phyloP scores from a whole-genome alignment of 768 basidiomycete genomes.

The Boletus sp. region DNA sequence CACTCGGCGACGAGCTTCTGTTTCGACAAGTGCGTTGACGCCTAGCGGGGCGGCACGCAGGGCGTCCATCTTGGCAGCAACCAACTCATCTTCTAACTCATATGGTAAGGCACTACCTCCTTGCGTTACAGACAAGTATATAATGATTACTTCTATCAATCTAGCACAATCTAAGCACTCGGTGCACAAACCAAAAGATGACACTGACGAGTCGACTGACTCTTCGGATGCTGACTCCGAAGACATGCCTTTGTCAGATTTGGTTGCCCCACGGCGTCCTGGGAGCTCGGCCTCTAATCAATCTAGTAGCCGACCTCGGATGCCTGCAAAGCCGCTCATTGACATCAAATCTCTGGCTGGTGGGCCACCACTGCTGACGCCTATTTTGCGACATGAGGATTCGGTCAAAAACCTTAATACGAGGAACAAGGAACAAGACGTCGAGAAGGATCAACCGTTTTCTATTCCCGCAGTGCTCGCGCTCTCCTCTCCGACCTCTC shows the following conservation, averaged over 20 bases:
- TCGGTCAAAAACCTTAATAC: slow-evolving; percentile 23
- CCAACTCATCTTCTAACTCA: slow-evolving; percentile 27
- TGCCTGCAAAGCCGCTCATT: slow-evolving; percentile 43
- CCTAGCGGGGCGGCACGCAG: slow-evolving; percentile 51
- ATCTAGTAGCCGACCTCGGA: slow-evolving; percentile 27
- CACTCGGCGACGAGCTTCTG: slow-evolving; percentile 46
- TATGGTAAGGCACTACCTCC: slow-evolving; percentile 27
- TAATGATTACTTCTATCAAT: neutral
- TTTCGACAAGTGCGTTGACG: slow-evolving; percentile 55
- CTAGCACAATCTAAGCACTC: slow-evolving; percentile 5
- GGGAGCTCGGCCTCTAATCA: slow-evolving; percentile 51
- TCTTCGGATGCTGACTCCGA: slow-evolving; percentile 45
- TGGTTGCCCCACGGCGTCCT: slow-evolving; percentile 62
- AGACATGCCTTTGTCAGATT: slow-evolving; percentile 61
- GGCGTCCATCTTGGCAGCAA: slow-evolving; percentile 40
- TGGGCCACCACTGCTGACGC: slow-evolving; percentile 36
- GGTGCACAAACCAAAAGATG: slow-evolving; percentile 6
- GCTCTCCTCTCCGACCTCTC: slow-evolving; percentile 16
- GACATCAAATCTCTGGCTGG: slow-evolving; percentile 32
- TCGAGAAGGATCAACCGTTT: slow-evolving; percentile 28
- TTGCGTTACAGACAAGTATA: neutral
- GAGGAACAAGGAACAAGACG: slow-evolving; percentile 19
- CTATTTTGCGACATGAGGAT: slow-evolving; percentile 28
- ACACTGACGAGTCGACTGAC: slow-evolving; percentile 26
- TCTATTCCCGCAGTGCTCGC: slow-evolving; percentile 27